Percentiles rank a stretch among this genome's conserved stretches.
phyloP scores from a whole-genome alignment of 306 rosid species.

The Trifolium subterraneum region DNA sequence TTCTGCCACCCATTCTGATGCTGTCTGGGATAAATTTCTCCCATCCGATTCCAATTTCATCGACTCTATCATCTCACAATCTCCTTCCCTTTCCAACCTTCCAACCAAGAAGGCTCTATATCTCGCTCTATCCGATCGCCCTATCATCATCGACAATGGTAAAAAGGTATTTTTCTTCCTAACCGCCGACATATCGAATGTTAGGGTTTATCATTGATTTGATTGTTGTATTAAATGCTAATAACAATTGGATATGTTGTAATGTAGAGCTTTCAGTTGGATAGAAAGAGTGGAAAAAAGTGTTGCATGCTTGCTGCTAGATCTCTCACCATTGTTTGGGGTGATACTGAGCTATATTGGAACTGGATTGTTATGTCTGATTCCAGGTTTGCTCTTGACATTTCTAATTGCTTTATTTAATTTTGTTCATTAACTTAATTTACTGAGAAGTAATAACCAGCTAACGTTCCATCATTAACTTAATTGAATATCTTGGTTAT shows the following conservation, averaged over 20 bases:
- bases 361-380: conserved; percentile 37
- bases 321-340: conserved; percentile 40
- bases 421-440: no score
- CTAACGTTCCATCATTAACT: no score
- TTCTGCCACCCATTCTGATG: not conserved
- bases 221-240: not conserved
- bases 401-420: not conserved
- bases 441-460: no score
- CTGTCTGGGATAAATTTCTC: not conserved
- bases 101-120: not conserved
- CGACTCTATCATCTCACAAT: not conserved
- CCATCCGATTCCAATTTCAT: not conserved
- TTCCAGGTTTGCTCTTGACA: conserved; percentile 48
- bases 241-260: not conserved
- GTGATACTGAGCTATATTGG: conserved; percentile 39
- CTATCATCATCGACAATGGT: no score
- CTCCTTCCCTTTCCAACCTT: not conserved
- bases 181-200: no score
- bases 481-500: no score
- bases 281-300: conserved; percentile 46
- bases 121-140: no score
- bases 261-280: conserved; percentile 50
- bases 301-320: conserved; percentile 53
- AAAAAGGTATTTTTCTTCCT: no score
- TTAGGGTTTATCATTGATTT: no score